Percentiles rank a stretch among this genome's conserved stretches.
These are phyloP conservation scores for Turnera subulata DNA, from an alignment of 345 rosid species.

Conservation along the genomic window DNA sequence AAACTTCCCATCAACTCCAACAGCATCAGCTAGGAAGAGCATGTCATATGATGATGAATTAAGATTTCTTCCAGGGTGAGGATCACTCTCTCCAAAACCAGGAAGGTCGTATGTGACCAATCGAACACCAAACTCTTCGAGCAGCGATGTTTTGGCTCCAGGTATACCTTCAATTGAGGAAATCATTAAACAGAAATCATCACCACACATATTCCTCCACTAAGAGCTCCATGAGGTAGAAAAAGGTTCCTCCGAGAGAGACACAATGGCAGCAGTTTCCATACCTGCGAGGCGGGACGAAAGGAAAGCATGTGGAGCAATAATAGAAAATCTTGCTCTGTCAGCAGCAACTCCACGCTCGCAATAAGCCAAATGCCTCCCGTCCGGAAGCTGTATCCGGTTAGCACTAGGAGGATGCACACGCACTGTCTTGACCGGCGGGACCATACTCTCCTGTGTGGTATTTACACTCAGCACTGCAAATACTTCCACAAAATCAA, in stretches of 20 bases:
- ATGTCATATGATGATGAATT: conserved; percentile 84
- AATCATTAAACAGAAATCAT: background rate
- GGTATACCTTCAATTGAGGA: conserved; percentile 54
- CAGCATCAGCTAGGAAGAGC: conserved; percentile 58
- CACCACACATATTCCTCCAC: background rate
- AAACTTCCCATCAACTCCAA: conserved; percentile 60
- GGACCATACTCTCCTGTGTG: conserved; percentile 27
- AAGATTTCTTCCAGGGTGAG: conserved; percentile 66
- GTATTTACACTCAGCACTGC: conserved; percentile 62
- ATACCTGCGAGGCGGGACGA: conserved; percentile 88
- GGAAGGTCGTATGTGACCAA: conserved; percentile 89
- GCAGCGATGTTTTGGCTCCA: conserved; percentile 62
- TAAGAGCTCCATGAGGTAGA: background rate
- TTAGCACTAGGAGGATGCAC: conserved; percentile 65
- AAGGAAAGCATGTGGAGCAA: conserved; percentile 74
- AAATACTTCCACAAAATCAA: conserved; percentile 16
- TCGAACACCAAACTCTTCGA: conserved; percentile 75
- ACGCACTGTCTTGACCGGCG: conserved; percentile 49
- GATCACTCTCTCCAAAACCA: conserved; percentile 98
- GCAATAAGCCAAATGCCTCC: conserved; percentile 69
- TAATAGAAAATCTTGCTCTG: conserved; percentile 64
- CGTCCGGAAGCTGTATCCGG: conserved; percentile 72
- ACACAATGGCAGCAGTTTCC: background rate
- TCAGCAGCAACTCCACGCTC: conserved; percentile 68
- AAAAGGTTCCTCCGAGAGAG: background rate